These are phyloP conservation scores for Penicillium paneum DNA, from an alignment of 2,329 filamentous ascomycete genomes.

Conservation along the genomic window DNA sequence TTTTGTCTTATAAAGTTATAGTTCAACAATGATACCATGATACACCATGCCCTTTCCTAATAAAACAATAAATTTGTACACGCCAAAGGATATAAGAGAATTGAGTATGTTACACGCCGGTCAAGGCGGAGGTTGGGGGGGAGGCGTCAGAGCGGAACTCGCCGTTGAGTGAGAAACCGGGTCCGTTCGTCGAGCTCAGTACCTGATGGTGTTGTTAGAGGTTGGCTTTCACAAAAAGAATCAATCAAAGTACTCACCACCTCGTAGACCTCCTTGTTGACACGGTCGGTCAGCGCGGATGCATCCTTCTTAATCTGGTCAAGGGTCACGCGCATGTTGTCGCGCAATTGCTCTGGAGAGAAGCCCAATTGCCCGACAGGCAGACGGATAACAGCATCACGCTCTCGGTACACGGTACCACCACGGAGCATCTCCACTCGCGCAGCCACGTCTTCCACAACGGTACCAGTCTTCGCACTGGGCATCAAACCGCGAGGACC, in stretches of 20 bases:
- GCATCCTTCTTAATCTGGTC: conserved; percentile 76
- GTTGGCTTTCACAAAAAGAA: not conserved
- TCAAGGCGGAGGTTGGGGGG: conserved; percentile 50
- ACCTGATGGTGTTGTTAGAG: conserved; percentile 49
- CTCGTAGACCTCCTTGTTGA: conserved; percentile 70
- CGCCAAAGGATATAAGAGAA: conserved; percentile 33
- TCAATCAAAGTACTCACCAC: conserved; percentile 49
- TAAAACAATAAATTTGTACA: conserved; percentile 44
- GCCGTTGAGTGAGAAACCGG: conserved; percentile 82
- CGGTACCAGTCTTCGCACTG: conserved; percentile 78
- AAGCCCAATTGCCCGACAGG: conserved; percentile 89
- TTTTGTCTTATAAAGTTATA: conserved; percentile 31
- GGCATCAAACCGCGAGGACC: conserved; percentile 94
- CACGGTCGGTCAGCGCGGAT: conserved; percentile 58
- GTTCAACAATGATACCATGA: conserved; percentile 38
- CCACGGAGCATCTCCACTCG: conserved; percentile 79
- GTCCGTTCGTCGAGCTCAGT: conserved; percentile 80
- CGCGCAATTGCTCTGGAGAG: conserved; percentile 78
- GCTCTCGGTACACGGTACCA: conserved; percentile 82
- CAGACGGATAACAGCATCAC: conserved; percentile 77
- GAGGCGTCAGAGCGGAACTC: conserved; percentile 65
- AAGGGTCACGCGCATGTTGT: conserved; percentile 78
- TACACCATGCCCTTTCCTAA: conserved; percentile 42
- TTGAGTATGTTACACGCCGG: conserved; percentile 50
- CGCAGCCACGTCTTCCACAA: conserved; percentile 74